Conservation (phyloP, 192 early-diverging fungal species). For the Podila minutissima region DNA sequence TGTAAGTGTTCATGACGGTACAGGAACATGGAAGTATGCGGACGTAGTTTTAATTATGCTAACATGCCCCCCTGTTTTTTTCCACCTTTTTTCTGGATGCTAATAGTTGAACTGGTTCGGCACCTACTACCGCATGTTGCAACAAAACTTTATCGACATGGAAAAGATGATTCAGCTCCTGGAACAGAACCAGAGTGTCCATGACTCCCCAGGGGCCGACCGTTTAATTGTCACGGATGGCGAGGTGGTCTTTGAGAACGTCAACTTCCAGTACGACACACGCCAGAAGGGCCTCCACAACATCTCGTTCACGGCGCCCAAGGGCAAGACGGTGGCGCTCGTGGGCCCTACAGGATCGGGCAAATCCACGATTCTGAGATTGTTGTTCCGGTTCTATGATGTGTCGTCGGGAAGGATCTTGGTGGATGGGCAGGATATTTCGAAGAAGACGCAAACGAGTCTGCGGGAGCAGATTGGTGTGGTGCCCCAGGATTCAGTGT, state of each 20-base stretch:
- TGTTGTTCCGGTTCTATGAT: conserved; percentile 95
- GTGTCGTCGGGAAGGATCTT: conserved; percentile 79
- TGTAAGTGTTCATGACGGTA: conserved; percentile 53
- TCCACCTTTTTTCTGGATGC: neutral
- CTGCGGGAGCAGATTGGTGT: conserved; percentile 89
- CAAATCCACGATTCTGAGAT: conserved; percentile 79
- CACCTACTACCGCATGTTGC: conserved; percentile 92
- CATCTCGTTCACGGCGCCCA: conserved; percentile 73
- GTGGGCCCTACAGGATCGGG: conserved; percentile 84
- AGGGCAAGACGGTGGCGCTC: conserved; percentile 79
- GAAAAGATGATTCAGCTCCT: conserved; percentile 94
- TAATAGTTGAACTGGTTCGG: conserved; percentile 86
- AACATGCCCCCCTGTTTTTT: neutral
- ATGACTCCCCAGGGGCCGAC: conserved; percentile 72
- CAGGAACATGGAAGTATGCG: no score
- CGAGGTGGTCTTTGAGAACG: conserved; percentile 78
- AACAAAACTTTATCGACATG: conserved; percentile 96
- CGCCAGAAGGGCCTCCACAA: conserved; percentile 76
- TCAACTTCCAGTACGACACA: conserved; percentile 77
- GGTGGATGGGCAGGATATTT: conserved; percentile 89
- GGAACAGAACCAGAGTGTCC: conserved; percentile 71
- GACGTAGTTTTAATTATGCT: neutral
- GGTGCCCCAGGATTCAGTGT: conserved; percentile 94
- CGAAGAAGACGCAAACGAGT: conserved; percentile 69
- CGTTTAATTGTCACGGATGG: conserved; percentile 66